Conservation (phyloP, 108 stramenopile genomes). For the Stephanodiscus triporus region DNA sequence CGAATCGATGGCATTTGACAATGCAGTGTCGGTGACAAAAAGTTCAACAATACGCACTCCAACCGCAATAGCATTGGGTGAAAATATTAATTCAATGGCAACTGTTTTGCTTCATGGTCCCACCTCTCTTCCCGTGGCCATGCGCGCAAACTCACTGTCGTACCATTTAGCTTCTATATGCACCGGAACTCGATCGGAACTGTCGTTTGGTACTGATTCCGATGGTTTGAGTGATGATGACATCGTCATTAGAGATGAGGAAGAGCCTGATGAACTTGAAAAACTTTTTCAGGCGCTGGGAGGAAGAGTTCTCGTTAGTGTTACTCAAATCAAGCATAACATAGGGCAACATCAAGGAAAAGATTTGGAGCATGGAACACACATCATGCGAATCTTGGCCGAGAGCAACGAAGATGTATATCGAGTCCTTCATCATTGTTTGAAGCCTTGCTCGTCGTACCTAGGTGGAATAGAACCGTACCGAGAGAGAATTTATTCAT, state of each 20-base stretch:
- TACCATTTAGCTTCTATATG: conserved; percentile 17
- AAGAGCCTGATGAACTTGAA: conserved; percentile 10
- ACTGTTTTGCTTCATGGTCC: conserved; percentile 48
- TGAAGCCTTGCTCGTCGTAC: conserved; percentile 38
- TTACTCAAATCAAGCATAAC: conserved; percentile 27
- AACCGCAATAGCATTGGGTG: conserved; percentile 30
- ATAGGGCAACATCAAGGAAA: not conserved
- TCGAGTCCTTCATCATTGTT: conserved; percentile 38
- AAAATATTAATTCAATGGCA: conserved; percentile 40
- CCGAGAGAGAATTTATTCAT: conserved; percentile 47
- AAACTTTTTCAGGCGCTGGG: conserved; percentile 23
- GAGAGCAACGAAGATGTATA: conserved; percentile 49
- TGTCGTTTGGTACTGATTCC: conserved; percentile 1
- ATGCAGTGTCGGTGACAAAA: conserved; percentile 1
- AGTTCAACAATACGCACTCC: conserved; percentile 10
- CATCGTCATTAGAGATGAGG: not conserved
- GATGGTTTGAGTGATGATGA: not conserved
- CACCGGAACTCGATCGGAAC: conserved; percentile 27
- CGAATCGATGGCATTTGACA: conserved; percentile 41
- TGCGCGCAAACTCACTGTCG: conserved; percentile 23
- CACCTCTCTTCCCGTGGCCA: conserved; percentile 28
- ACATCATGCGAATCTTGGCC: conserved; percentile 40
- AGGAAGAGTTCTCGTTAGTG: conserved; percentile 34
- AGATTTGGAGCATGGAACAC: conserved; percentile 14
- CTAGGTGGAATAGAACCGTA: conserved; percentile 48